Evolutionary conservation across 1,284 basidiomycete species (phyloP).

Genomic region (Afroboletus lepidellus): DNA sequence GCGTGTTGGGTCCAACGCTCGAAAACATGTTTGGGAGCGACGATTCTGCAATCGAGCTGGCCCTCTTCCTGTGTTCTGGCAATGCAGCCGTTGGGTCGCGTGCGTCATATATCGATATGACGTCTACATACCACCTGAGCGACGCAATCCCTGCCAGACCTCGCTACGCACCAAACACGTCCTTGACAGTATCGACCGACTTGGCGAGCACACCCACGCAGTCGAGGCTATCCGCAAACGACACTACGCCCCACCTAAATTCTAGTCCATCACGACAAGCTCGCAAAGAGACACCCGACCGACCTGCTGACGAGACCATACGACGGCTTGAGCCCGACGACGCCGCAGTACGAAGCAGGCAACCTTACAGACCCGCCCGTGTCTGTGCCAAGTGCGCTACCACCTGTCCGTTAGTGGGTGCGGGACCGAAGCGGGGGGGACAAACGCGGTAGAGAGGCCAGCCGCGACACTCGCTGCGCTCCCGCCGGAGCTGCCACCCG

Average conservation of each 20-base stretch:
- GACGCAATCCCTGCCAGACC: neutral
- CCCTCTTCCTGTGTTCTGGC: conserved; percentile 40
- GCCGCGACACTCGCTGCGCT: conserved; percentile 82
- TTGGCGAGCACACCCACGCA: conserved; percentile 84
- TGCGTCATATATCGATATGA: conserved; percentile 63
- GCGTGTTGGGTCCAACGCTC: neutral
- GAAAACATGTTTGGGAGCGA: neutral
- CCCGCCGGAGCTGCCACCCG: conserved; percentile 84
- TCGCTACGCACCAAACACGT: conserved; percentile 56
- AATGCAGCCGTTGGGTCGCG: conserved; percentile 79
- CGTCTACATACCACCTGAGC: conserved; percentile 42
- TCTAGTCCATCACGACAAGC: conserved; percentile 7
- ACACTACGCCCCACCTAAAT: conserved; percentile 83
- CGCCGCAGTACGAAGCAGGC: conserved; percentile 92
- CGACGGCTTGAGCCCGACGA: conserved; percentile 91
- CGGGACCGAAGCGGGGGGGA: conserved; percentile 2
- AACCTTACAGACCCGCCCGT: conserved; percentile 94
- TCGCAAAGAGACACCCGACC: conserved; percentile 7
- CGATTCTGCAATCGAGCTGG: conserved; percentile 8
- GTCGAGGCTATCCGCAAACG: conserved; percentile 93
- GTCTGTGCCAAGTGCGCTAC: conserved; percentile 88
- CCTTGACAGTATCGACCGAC: conserved; percentile 47
- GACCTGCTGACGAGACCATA: conserved; percentile 89
- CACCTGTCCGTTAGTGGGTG: conserved; percentile 12
- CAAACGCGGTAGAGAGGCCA: conserved; percentile 78